Percentiles rank a stretch among this genome's conserved stretches.
Evolutionary conservation across 164 flowering plant species (phyloP).

Genomic region (Tetrastigma voinierianum): DNA sequence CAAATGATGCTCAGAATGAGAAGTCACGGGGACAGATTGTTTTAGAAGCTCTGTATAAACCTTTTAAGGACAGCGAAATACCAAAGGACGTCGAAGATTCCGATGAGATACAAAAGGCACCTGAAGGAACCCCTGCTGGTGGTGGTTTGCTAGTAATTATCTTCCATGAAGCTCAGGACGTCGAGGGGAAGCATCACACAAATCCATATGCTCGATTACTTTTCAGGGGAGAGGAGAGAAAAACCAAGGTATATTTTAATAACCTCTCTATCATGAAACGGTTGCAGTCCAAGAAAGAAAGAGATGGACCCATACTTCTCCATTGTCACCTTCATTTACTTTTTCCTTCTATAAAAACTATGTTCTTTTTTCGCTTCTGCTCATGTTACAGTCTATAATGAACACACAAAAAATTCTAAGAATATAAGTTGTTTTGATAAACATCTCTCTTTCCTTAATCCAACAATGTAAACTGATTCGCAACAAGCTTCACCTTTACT

Average conservation of each 20-base stretch:
- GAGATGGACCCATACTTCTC: too few species aligned
- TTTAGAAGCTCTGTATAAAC: slow-evolving; percentile 63
- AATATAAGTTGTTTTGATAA: too few species aligned
- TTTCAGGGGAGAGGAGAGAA: slow-evolving; percentile 76
- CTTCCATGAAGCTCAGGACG: slow-evolving; percentile 72
- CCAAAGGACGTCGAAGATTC: slow-evolving; percentile 42
- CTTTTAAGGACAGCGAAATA: slow-evolving; percentile 62
- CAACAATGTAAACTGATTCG: too few species aligned
- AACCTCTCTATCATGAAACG: neutral
- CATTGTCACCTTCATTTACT: too few species aligned
- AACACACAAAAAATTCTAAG: too few species aligned
- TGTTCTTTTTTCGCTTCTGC: too few species aligned
- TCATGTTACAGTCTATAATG: too few species aligned
- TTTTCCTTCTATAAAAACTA: too few species aligned
- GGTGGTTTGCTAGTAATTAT: slow-evolving; percentile 80
- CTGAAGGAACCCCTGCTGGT: slow-evolving; percentile 76
- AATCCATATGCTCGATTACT: slow-evolving; percentile 69
- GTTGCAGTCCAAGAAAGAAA: too few species aligned
- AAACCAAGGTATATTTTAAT: slow-evolving; percentile 60
- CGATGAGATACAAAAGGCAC: slow-evolving; percentile 57
- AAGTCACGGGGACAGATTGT: slow-evolving; percentile 76
- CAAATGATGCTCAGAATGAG: slow-evolving; percentile 64
- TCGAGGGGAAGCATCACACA: slow-evolving; percentile 91
- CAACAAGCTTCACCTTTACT: too few species aligned
- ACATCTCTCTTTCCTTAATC: too few species aligned